These are phyloP conservation scores for Bryoglossum gracile DNA, from an alignment of 495 filamentous ascomycete species.

Conservation along the genomic window DNA sequence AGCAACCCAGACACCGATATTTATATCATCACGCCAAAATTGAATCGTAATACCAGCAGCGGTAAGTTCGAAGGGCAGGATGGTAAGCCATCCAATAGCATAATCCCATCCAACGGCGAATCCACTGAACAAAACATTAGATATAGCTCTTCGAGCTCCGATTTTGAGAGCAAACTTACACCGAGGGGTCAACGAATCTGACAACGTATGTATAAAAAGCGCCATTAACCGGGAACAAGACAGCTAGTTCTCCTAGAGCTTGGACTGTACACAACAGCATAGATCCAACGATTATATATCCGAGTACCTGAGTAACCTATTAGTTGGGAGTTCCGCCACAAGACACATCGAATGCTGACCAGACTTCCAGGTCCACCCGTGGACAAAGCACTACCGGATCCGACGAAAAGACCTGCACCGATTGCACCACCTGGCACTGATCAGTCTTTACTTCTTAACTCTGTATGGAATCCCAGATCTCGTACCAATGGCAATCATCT, in stretches of 20 bases:
- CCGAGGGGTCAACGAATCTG: conserved; percentile 71
- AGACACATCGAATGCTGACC: conserved; percentile 2
- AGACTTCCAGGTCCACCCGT: conserved; percentile 38
- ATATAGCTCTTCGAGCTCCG: too few species aligned
- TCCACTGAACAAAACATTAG: too few species aligned
- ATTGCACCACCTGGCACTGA: conserved; percentile 48
- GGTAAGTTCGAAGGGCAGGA: conserved; percentile 46
- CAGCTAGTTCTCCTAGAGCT: conserved; percentile 23
- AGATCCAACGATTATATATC: conserved; percentile 22
- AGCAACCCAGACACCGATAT: conserved; percentile 57
- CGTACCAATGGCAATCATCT: conserved; percentile 72
- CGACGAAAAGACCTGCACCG: conserved; percentile 48
- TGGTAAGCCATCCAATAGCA: conserved; percentile 53
- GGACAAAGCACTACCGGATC: conserved; percentile 38
- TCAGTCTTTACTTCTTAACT: too few species aligned
- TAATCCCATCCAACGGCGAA: conserved; percentile 86
- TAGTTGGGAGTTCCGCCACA: not conserved
- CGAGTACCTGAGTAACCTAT: conserved; percentile 21
- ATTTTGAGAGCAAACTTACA: too few species aligned
- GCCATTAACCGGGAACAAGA: conserved; percentile 37
- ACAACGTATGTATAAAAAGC: conserved; percentile 63
- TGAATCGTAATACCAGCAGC: conserved; percentile 47
- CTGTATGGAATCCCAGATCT: too few species aligned
- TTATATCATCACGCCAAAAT: conserved; percentile 53
- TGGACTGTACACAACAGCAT: conserved; percentile 23